Conservation (phyloP, 2,329 filamentous ascomycete genomes). For the Sporothrix dimorphospora region DNA sequence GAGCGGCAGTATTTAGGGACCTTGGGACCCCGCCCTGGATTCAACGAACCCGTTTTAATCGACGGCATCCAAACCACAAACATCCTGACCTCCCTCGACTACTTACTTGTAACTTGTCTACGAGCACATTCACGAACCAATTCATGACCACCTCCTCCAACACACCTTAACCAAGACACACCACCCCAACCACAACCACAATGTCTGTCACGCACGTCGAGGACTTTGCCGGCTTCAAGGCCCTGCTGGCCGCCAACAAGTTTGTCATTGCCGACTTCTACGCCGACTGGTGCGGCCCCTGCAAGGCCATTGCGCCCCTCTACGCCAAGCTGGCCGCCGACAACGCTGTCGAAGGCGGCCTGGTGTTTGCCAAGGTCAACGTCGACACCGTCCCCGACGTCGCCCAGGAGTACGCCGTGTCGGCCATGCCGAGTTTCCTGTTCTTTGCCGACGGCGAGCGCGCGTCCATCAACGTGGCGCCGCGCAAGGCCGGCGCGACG, state of each 20-base stretch:
- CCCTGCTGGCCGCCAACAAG: slow-evolving; percentile 51
- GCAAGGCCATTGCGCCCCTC: slow-evolving; percentile 61
- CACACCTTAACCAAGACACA: neutral
- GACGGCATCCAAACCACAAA: neutral
- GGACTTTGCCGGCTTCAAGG: slow-evolving; percentile 51
- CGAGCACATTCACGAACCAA: neutral
- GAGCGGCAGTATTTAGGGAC: slow-evolving; percentile 17
- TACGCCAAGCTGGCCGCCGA: slow-evolving; percentile 53
- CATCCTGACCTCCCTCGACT: neutral
- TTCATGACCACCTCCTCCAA: neutral
- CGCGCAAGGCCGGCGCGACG: slow-evolving; percentile 25
- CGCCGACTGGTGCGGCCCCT: slow-evolving; percentile 64
- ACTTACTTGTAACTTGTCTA: too few relatives aligned
- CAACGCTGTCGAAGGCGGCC: slow-evolving; percentile 46
- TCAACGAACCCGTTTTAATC: neutral
- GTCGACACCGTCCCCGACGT: slow-evolving; percentile 58
- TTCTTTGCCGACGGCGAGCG: slow-evolving; percentile 60
- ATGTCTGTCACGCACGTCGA: slow-evolving; percentile 45
- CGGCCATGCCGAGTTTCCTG: slow-evolving; percentile 62
- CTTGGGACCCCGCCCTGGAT: neutral
- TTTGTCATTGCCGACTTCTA: slow-evolving; percentile 62
- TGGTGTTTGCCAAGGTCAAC: slow-evolving; percentile 63
- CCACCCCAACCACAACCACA: neutral
- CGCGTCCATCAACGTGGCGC: slow-evolving; percentile 40
- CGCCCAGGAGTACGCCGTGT: slow-evolving; percentile 53